phyloP scores from a whole-genome alignment of 1,139 yeast genomes.

The Scheffersomyces titani region DNA sequence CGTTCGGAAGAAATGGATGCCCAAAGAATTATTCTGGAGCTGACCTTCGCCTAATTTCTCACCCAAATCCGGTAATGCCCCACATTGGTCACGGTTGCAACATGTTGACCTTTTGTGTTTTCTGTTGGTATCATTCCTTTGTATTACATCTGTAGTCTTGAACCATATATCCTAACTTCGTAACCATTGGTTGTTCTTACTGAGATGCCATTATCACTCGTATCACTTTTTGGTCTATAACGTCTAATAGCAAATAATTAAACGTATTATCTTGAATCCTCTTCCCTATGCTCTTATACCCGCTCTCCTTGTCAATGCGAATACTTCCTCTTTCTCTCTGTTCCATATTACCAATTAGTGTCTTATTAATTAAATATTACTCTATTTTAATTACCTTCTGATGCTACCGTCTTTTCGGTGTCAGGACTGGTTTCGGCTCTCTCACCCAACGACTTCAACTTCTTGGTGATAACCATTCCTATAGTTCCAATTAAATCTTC shows the following conservation, averaged over 20 bases:
- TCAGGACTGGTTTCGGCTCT: neutral
- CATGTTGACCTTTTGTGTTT: neutral
- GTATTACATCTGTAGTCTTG: neutral
- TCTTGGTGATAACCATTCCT: constrained; percentile 18
- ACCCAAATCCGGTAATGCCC: neutral
- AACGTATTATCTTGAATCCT: neutral
- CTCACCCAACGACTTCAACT: constrained; percentile 1
- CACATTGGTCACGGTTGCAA: neutral
- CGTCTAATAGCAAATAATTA: too few species aligned
- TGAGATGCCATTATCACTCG: neutral
- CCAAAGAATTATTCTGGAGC: too few species aligned
- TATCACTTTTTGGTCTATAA: neutral
- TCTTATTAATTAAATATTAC: too few species aligned
- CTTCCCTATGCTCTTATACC: too few species aligned
- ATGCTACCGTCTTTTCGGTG: neutral
- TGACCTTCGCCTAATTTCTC: neutral
- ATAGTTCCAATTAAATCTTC: constrained; percentile 44
- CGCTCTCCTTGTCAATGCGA: too few species aligned
- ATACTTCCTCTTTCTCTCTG: too few species aligned
- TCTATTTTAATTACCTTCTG: neutral
- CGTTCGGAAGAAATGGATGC: too few species aligned
- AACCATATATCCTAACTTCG: neutral
- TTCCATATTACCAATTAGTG: neutral
- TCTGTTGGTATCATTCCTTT: neutral
- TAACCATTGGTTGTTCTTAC: neutral